Evolutionary conservation across 2,329 filamentous ascomycete genomes (phyloP).

Genomic region (Penicillium brasilianum): DNA sequence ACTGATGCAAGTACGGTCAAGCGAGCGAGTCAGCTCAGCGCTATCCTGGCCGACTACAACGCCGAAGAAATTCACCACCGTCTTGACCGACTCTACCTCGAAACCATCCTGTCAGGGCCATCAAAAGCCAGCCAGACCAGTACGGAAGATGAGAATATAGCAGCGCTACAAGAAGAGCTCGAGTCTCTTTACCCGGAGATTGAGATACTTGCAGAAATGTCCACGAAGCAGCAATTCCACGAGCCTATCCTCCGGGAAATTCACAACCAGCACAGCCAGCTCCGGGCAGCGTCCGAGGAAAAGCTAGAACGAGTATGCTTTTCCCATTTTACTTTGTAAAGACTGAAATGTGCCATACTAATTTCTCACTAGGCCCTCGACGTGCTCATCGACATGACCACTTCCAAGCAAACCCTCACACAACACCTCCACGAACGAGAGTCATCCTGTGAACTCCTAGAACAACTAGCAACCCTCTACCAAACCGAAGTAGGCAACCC

Average conservation of each 20-base stretch:
- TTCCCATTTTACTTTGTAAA: too few relatives aligned
- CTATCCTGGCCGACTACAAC: slow-evolving; percentile 38
- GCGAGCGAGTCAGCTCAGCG: slow-evolving; percentile 36
- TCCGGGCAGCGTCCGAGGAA: slow-evolving; percentile 37
- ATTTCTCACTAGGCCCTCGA: slow-evolving; percentile 38
- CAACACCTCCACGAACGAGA: slow-evolving; percentile 39
- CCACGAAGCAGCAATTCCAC: slow-evolving; percentile 49
- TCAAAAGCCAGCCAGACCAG: not conserved
- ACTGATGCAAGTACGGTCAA: slow-evolving; percentile 38
- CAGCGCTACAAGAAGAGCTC: slow-evolving; percentile 43
- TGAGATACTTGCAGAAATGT: slow-evolving; percentile 47
- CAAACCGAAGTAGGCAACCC: slow-evolving; percentile 36
- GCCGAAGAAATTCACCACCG: slow-evolving; percentile 47
- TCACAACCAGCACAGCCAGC: slow-evolving; percentile 37
- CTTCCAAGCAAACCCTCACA: slow-evolving; percentile 36
- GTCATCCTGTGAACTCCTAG: slow-evolving; percentile 42
- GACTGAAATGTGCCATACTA: slow-evolving; percentile 15
- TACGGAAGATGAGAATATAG: slow-evolving; percentile 25
- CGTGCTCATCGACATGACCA: slow-evolving; percentile 41
- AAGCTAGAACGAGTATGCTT: slow-evolving; percentile 42
- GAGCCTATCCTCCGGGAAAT: slow-evolving; percentile 46
- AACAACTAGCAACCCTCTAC: slow-evolving; percentile 39
- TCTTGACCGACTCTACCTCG: slow-evolving; percentile 48
- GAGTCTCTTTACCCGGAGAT: slow-evolving; percentile 49
- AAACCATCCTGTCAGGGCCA: slow-evolving; percentile 28